These are phyloP conservation scores for Diaporthe batatas DNA, from an alignment of 2,329 filamentous ascomycete species.

Conservation along the genomic window DNA sequence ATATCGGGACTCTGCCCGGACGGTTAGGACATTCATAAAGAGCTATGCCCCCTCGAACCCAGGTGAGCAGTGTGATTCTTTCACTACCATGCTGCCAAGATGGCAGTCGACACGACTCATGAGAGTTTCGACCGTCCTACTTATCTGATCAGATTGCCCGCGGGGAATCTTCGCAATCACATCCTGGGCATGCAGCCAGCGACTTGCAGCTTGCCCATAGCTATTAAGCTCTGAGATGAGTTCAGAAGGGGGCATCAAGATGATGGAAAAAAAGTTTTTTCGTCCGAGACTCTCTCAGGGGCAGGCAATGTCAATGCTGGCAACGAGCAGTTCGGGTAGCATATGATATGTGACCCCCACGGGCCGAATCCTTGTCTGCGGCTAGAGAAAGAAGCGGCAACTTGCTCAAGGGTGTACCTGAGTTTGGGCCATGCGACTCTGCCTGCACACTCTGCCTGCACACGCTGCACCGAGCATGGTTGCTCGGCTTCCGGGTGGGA, in stretches of 20 bases:
- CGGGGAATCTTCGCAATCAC: conserved; percentile 3
- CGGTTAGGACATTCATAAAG: conserved; percentile 30
- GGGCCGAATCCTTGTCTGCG: conserved; percentile 38
- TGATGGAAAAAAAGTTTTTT: background rate
- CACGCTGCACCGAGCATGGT: conserved; percentile 29
- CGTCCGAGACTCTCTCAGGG: background rate
- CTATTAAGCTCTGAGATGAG: conserved; percentile 4
- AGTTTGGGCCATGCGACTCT: conserved; percentile 19
- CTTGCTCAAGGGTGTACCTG: conserved; percentile 34
- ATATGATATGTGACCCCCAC: conserved; percentile 41
- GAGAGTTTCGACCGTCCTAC: conserved; percentile 11
- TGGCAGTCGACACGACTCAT: conserved; percentile 38
- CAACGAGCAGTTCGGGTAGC: conserved; percentile 2
- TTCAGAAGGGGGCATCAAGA: background rate
- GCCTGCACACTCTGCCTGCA: too few species aligned
- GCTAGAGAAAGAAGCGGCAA: conserved; percentile 40
- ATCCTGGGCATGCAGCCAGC: background rate
- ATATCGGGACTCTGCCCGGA: conserved; percentile 40
- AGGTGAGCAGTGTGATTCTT: background rate
- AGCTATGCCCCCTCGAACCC: conserved; percentile 22
- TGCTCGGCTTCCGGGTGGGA: conserved; percentile 5
- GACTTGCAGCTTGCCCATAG: conserved; percentile 7
- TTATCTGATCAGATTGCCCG: conserved; percentile 12
- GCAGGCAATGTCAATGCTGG: conserved; percentile 19
- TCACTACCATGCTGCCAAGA: conserved; percentile 2